A percentile compares a stretch with the other conserved stretches of the same genome.
phyloP scores from a whole-genome alignment of 2,329 filamentous ascomycete species.

The Diaporthe australafricana region DNA sequence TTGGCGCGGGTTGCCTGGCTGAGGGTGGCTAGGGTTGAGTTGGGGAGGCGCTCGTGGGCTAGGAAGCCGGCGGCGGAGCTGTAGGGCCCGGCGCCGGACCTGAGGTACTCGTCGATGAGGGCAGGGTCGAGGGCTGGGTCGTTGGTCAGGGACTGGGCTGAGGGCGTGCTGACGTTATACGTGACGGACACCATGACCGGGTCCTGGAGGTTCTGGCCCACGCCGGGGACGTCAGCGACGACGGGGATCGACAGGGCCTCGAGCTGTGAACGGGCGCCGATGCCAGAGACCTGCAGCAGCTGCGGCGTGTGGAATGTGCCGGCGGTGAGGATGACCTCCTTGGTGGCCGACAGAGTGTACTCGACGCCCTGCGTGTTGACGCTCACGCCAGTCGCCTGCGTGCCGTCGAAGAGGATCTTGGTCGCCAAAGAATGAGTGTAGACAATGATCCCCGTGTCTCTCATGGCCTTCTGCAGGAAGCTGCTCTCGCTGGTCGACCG shows the following conservation, averaged over 20 bases:
- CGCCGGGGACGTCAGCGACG: constrained; percentile 42
- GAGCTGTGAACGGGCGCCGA: constrained; percentile 47
- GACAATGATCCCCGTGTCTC: constrained; percentile 39
- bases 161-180: constrained; percentile 15
- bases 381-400: constrained; percentile 17
- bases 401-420: constrained; percentile 25
- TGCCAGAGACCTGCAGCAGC: constrained; percentile 47
- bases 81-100: constrained; percentile 3
- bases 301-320: constrained; percentile 56
- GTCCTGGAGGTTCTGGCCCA: constrained; percentile 37
- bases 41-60: constrained; percentile 32
- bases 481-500: constrained; percentile 32
- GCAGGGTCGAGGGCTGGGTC: not conserved
- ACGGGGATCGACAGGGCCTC: constrained; percentile 45
- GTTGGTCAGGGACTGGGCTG: constrained; percentile 10
- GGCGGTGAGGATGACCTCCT: constrained; percentile 56
- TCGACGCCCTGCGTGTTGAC: constrained; percentile 26
- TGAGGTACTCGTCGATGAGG: constrained; percentile 14
- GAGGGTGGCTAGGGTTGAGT: constrained; percentile 19
- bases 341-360: constrained; percentile 25
- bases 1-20: constrained; percentile 7
- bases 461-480: constrained; percentile 39
- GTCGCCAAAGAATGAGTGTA: constrained; percentile 29
- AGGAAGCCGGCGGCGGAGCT: constrained; percentile 31
- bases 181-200: constrained; percentile 28